Percentiles rank a stretch among this genome's conserved stretches.
Evolutionary conservation across 2,329 filamentous ascomycete species (phyloP).

Genomic region (Atkinsonella texensis): DNA sequence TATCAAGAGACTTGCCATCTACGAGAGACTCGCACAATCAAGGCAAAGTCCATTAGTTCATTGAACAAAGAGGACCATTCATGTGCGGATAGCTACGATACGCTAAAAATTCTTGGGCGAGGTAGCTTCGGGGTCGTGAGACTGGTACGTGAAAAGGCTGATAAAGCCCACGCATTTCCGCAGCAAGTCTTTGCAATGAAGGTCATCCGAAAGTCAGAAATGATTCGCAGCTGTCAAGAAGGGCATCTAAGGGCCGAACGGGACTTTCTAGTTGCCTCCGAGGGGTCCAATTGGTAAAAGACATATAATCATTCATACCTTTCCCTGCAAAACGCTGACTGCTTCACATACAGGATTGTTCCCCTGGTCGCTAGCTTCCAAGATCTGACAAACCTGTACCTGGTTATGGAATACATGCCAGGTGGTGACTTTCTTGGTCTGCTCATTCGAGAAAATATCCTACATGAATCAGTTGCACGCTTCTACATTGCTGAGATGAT

Average conservation of each 20-base stretch:
- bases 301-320: not conserved
- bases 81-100: conserved; percentile 47
- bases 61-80: conserved; percentile 7
- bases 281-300: conserved; percentile 65
- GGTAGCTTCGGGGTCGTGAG: conserved; percentile 91
- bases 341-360: conserved; percentile 50
- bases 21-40: conserved; percentile 56
- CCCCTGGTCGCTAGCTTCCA: conserved; percentile 83
- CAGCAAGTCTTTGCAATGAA: conserved; percentile 84
- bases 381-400: conserved; percentile 70
- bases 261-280: conserved; percentile 81
- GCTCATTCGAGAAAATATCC: conserved; percentile 70
- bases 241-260: conserved; percentile 83
- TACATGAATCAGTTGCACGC: conserved; percentile 65
- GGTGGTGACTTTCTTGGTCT: conserved; percentile 88
- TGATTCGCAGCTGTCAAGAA: conserved; percentile 85
- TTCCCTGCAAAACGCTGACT: not conserved
- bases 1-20: conserved; percentile 61
- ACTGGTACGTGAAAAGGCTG: conserved; percentile 58
- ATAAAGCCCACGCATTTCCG: conserved; percentile 15
- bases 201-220: conserved; percentile 85
- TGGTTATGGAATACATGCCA: conserved; percentile 98
- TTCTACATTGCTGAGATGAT: conserved; percentile 97
- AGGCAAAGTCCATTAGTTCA: conserved; percentile 21
- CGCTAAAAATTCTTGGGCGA: conserved; percentile 73